A percentile compares a stretch with the other conserved stretches of the same genome.
Evolutionary conservation across 1,284 basidiomycete genomes (phyloP).

Genomic region (Fistulinella cinereoalba): DNA sequence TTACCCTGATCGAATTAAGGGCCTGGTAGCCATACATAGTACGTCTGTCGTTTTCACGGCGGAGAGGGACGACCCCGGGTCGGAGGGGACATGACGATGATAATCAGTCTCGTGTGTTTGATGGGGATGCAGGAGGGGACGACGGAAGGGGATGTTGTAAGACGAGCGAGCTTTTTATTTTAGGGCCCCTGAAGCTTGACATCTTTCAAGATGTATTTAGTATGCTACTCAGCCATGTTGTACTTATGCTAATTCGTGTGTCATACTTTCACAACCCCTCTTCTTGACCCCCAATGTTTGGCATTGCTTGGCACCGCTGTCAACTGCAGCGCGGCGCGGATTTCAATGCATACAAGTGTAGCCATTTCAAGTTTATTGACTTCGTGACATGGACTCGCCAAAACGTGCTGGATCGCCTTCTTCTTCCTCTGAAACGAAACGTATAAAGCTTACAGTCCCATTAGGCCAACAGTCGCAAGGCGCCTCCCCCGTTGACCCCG

Average conservation of each 20-base stretch:
- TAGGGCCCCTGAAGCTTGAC: no score
- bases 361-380: conserved; percentile 27
- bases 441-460: conserved; percentile 61
- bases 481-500: conserved; percentile 64
- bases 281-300: conserved; percentile 23
- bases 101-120: no score
- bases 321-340: conserved; percentile 4
- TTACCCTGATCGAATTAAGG: no score
- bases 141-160: no score
- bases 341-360: conserved; percentile 13
- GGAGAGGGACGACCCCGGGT: no score
- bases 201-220: no score
- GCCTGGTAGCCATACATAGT: no score
- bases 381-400: conserved; percentile 58
- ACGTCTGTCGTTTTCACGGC: no score
- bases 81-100: no score
- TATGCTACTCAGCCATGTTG: no score
- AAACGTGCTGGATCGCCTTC: conserved; percentile 70
- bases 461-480: conserved; percentile 54
- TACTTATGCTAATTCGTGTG: background rate
- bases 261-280: conserved; percentile 1
- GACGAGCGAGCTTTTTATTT: no score
- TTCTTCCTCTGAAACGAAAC: conserved; percentile 58
- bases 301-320: conserved; percentile 12
- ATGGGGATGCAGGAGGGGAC: no score